phyloP scores from a whole-genome alignment of 2,329 filamentous ascomycete species.

The Stachybotrys chartarum region DNA sequence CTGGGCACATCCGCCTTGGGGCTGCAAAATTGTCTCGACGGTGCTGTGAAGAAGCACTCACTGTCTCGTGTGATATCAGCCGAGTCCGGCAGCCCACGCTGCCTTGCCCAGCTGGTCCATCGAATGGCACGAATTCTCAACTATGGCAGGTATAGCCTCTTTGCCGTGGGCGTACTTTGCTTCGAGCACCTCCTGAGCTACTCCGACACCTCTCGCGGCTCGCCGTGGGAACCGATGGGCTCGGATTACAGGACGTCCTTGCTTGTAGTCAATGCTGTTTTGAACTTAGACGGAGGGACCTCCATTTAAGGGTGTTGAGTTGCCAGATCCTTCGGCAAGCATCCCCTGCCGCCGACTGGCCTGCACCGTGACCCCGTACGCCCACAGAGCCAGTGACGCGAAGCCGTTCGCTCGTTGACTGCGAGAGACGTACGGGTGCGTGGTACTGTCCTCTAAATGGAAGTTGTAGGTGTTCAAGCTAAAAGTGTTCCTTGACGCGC shows the following conservation, averaged over 20 bases:
- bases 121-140: slow-evolving; percentile 59
- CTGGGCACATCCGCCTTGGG: too few relatives aligned
- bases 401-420: slow-evolving; percentile 27
- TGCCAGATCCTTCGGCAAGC: slow-evolving; percentile 22
- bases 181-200: slow-evolving; percentile 48
- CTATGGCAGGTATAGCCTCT: slow-evolving; percentile 48
- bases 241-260: slow-evolving; percentile 45
- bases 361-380: slow-evolving; percentile 53
- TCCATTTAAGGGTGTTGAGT: slow-evolving; percentile 48
- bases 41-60: too few relatives aligned
- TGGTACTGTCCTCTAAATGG: too few relatives aligned
- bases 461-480: too few relatives aligned
- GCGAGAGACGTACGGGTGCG: too few relatives aligned
- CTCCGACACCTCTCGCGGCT: slow-evolving; percentile 31
- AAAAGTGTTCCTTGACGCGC: too few relatives aligned
- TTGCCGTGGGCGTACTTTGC: slow-evolving; percentile 39
- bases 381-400: slow-evolving; percentile 61
- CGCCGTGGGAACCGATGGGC: slow-evolving; percentile 19
- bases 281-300: slow-evolving; percentile 44
- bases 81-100: slow-evolving; percentile 30
- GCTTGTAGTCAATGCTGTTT: slow-evolving; percentile 49
- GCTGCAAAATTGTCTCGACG: too few relatives aligned
- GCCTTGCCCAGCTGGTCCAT: slow-evolving; percentile 53
- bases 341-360: slow-evolving; percentile 26
- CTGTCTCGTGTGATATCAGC: slow-evolving; percentile 7